These are phyloP conservation scores for Eucalyptus leucophloia DNA, from an alignment of 345 rosid species.

Conservation along the genomic window DNA sequence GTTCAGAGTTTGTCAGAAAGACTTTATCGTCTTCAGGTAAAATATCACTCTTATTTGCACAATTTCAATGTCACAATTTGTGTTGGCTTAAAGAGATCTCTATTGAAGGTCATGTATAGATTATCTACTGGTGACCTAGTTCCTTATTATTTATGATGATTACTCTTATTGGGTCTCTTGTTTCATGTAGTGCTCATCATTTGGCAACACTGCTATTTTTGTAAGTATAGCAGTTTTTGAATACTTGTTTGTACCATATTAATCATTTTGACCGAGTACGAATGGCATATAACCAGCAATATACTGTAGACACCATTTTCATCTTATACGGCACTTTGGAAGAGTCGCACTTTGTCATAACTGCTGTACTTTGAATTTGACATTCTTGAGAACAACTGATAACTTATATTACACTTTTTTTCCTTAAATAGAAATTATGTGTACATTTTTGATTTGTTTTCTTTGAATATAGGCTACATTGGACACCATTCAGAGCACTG, in stretches of 20 bases:
- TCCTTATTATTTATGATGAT: background rate
- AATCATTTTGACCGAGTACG: background rate
- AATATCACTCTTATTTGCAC: background rate
- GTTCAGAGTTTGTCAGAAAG: constrained; percentile 77
- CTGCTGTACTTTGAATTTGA: background rate
- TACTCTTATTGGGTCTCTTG: background rate
- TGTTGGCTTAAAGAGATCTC: background rate
- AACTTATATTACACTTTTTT: background rate
- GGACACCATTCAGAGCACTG: constrained; percentile 77
- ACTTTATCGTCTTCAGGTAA: constrained; percentile 69
- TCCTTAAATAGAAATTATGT: background rate
- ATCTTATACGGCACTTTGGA: background rate
- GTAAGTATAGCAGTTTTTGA: background rate
- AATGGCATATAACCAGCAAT: background rate
- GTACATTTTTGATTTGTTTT: background rate
- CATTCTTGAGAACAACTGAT: background rate
- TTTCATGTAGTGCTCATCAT: background rate
- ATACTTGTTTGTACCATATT: background rate
- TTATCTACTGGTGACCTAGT: background rate
- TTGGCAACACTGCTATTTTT: background rate
- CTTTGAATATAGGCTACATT: constrained; percentile 58
- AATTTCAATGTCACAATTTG: background rate
- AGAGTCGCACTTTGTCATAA: background rate
- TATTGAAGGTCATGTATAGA: background rate
- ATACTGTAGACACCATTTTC: background rate